Evolutionary conservation across 352 stramenopile species (phyloP).

Genomic region (Phytophthora tentaculata): DNA sequence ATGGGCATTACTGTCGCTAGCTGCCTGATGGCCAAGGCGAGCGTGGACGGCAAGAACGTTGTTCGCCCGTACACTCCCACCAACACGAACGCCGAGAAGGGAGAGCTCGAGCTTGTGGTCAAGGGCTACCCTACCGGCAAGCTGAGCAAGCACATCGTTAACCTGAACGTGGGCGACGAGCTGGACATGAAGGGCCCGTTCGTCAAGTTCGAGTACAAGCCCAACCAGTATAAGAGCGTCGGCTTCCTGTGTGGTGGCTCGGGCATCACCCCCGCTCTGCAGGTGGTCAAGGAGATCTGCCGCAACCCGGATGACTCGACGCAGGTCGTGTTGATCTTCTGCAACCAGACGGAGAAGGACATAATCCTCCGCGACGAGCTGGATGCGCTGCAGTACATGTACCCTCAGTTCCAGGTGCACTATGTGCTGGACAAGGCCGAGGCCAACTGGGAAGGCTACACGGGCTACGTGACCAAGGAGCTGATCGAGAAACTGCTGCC

Average conservation of each 20-base stretch:
- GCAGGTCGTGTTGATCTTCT: conserved; percentile 80
- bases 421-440: conserved; percentile 60
- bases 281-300: conserved; percentile 81
- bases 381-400: conserved; percentile 63
- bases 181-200: conserved; percentile 90
- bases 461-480: conserved; percentile 73
- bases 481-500: conserved; percentile 78
- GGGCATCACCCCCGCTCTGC: conserved; percentile 80
- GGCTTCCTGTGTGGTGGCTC: conserved; percentile 84
- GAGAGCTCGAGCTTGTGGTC: conserved; percentile 81
- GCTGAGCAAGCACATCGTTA: conserved; percentile 84
- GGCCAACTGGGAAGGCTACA: conserved; percentile 57
- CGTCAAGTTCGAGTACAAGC: conserved; percentile 85
- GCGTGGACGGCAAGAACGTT: conserved; percentile 67
- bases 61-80: conserved; percentile 86
- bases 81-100: conserved; percentile 76
- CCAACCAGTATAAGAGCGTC: conserved; percentile 84
- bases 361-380: conserved; percentile 88
- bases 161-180: conserved; percentile 75
- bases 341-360: conserved; percentile 81
- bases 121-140: conserved; percentile 87
- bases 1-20: conserved; percentile 69
- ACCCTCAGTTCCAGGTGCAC: conserved; percentile 70
- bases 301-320: conserved; percentile 82
- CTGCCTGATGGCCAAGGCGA: conserved; percentile 68